A percentile compares a stretch with the other conserved stretches of the same genome.
phyloP scores from a whole-genome alignment of 129 eudicot species.

The sunflower (Helianthus annuus) region DNA sequence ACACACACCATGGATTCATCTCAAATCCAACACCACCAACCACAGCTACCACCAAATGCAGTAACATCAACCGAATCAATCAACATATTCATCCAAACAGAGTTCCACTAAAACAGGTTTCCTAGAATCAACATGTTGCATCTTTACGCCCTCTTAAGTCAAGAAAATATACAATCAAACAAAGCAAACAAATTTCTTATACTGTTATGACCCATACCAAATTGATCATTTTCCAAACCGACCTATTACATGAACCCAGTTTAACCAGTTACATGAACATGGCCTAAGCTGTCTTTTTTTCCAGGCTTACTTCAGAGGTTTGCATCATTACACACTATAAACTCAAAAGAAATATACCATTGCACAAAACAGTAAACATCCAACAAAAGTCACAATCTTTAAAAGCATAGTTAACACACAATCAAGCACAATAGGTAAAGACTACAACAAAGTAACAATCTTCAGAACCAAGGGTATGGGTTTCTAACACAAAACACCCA shows the following conservation, averaged over 20 bases:
- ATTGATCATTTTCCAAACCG: background rate
- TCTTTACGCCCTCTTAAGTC: too few species aligned
- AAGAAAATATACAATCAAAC: background rate
- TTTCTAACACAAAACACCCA: too few species aligned
- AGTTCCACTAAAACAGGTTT: constrained; percentile 23
- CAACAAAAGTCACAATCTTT: constrained; percentile 5
- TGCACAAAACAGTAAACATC: background rate
- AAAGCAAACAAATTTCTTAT: background rate
- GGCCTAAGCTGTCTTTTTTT: background rate
- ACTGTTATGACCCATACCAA: background rate
- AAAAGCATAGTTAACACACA: background rate
- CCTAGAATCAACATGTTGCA: constrained; percentile 41
- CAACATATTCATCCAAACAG: constrained; percentile 32
- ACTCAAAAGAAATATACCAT: background rate
- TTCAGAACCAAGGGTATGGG: too few species aligned
- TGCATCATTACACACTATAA: background rate
- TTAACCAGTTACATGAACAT: background rate
- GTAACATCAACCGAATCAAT: constrained; percentile 20
- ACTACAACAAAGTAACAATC: constrained; percentile 9
- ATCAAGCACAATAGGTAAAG: constrained; percentile 7
- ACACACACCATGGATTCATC: constrained; percentile 29
- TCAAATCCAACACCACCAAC: constrained; percentile 12
- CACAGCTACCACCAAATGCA: constrained; percentile 26
- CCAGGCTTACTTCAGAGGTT: background rate
- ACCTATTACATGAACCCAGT: background rate